Percentiles rank a stretch among this genome's conserved stretches.
Evolutionary conservation across 345 rosid genomes (phyloP).

Genomic region (Combretum micranthum): DNA sequence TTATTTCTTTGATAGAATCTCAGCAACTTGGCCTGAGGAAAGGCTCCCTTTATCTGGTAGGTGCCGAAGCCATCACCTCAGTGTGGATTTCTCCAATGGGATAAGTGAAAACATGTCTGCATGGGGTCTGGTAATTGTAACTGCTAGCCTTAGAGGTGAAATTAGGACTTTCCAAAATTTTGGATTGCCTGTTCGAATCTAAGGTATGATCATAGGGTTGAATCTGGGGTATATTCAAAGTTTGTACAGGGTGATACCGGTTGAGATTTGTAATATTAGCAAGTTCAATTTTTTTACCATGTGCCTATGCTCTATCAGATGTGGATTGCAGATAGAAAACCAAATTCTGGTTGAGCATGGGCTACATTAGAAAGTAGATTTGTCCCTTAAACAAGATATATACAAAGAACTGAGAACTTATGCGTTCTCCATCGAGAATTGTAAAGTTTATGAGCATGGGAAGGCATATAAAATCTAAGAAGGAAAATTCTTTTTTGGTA

Average conservation of each 20-base stretch:
- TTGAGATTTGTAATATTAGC: slow-evolving; percentile 65
- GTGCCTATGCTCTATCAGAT: slow-evolving; percentile 39
- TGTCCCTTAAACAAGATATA: slow-evolving; percentile 15
- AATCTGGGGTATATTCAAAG: slow-evolving; percentile 1
- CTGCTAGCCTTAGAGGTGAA: slow-evolving; percentile 84
- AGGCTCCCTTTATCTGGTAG: slow-evolving; percentile 41
- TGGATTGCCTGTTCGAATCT: slow-evolving; percentile 72
- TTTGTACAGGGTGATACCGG: slow-evolving; percentile 58
- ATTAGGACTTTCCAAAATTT: slow-evolving; percentile 84
- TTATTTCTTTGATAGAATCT: slow-evolving; percentile 82
- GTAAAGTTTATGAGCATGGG: slow-evolving; percentile 42
- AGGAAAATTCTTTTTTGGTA: slow-evolving; percentile 21
- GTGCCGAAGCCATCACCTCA: slow-evolving; percentile 41
- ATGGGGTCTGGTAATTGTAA: slow-evolving; percentile 83
- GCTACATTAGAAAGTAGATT: slow-evolving; percentile 40
- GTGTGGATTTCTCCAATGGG: slow-evolving; percentile 46
- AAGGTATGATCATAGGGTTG: slow-evolving; percentile 5
- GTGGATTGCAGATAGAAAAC: slow-evolving; percentile 20
- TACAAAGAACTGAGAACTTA: too few species aligned
- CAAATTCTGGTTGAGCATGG: slow-evolving; percentile 32
- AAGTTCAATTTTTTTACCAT: slow-evolving; percentile 32
- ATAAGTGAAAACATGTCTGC: slow-evolving; percentile 51
- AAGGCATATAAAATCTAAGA: slow-evolving; percentile 33
- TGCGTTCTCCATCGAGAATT: slow-evolving; percentile 24
- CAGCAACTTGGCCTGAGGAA: slow-evolving; percentile 94